phyloP scores from a whole-genome alignment of 2,329 filamentous ascomycete species.

The Xylariaceae sp. region DNA sequence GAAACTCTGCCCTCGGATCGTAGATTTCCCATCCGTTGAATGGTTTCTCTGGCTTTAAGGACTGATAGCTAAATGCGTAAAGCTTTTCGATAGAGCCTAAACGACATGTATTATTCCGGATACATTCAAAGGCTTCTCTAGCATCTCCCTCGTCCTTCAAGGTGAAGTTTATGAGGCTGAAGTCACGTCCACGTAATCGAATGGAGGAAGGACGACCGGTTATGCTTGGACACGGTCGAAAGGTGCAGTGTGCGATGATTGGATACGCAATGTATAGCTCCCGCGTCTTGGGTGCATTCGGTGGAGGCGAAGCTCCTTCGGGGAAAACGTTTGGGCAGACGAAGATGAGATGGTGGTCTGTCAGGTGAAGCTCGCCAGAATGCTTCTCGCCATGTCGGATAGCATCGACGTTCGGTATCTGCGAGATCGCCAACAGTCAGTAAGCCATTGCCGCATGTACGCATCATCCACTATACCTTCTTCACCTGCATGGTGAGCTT shows the following conservation, averaged over 20 bases:
- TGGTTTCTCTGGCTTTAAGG: conserved; percentile 66
- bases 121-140: conserved; percentile 81
- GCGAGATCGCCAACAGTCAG: background rate
- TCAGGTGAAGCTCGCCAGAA: conserved; percentile 55
- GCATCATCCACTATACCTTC: no score
- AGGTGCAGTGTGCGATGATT: conserved; percentile 76
- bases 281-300: conserved; percentile 32
- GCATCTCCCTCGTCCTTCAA: conserved; percentile 71
- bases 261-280: conserved; percentile 95
- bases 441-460: no score
- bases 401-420: conserved; percentile 60
- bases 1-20: conserved; percentile 79
- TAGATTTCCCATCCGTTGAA: conserved; percentile 82
- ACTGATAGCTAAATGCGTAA: conserved; percentile 83
- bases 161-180: conserved; percentile 88
- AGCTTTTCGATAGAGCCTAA: conserved; percentile 81
- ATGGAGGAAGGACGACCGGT: conserved; percentile 75
- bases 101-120: conserved; percentile 76
- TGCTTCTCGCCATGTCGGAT: conserved; percentile 55
- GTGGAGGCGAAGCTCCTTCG: conserved; percentile 14
- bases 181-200: conserved; percentile 85
- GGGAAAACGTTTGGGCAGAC: conserved; percentile 18
- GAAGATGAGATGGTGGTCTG: conserved; percentile 55
- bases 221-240: conserved; percentile 66
- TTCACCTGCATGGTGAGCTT: no score